Evolutionary conservation across 768 basidiomycete species (phyloP), one percentile per base, ranked within the genome.

Genomic region (Trametopsis cervina): DNA sequence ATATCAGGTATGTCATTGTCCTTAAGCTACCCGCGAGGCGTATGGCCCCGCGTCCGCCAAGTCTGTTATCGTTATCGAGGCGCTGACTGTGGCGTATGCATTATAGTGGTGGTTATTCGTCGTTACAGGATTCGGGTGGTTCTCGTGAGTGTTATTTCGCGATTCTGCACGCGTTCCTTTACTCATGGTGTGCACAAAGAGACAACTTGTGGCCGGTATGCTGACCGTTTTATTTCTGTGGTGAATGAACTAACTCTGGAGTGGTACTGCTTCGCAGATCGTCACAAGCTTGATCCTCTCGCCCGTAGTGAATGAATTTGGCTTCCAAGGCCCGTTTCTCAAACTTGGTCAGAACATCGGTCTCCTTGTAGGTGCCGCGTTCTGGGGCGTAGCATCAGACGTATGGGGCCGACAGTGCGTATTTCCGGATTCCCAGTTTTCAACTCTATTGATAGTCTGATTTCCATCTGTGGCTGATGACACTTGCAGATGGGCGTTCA

Each of bases 281-380:
- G 78, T 82, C 20, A 81, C 80, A 1, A 77, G 81, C 2, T 71
- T 88, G 1, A 84, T 86, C 45, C 67, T 86, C n/a, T 66, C 73
- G 0, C 78, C 81, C 1, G 78, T 83, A 15, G 65, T 80, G 22
- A 72, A 75, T 50, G 86, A 89, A 58, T 87, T 89, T 63, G 56
- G 66, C 0, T 78, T 78, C 51, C 56, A 75, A 26, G 78, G 78
- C 0, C 81, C 81, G 0, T 80, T 75, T 56, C 69, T 88, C 37
- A 80, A 78, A 38, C 73, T 90, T 4, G 83, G 78, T 1, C 83
- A 83, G 60, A 85, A 84, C 51, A 68, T 86, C n/a, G 87, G 87
- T 1, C 63, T 89, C 1, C 69, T 89, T 1, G 72, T 85, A 0
- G 85, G 85, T 24, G 81, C 82, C 10, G 70, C 73, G 2, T 76